Conservation (phyloP, 306 rosid species). For the Pterocarpus santalinus region DNA sequence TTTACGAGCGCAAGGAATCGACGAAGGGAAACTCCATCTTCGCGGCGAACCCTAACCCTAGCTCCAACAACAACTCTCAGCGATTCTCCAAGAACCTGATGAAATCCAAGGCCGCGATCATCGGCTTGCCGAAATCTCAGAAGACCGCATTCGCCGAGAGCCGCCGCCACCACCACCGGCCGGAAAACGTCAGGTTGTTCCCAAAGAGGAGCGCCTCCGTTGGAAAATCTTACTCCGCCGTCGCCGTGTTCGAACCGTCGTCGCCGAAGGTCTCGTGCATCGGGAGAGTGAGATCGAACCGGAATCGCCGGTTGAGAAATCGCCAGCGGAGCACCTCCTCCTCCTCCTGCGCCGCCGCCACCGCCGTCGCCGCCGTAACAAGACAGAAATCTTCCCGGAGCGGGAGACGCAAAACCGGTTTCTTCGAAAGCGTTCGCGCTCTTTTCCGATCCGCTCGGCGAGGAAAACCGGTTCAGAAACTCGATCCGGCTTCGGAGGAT, state of each 20-base stretch:
- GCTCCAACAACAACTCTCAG: conserved; percentile 70
- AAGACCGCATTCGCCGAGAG: conserved; percentile 62
- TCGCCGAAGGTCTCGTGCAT: conserved; percentile 98
- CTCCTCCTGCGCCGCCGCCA: neutral
- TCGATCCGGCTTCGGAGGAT: conserved; percentile 35
- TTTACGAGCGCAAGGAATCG: conserved; percentile 81
- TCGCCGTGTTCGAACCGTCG: conserved; percentile 69
- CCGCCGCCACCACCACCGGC: conserved; percentile 63
- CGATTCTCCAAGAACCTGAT: conserved; percentile 73
- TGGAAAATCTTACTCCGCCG: conserved; percentile 62
- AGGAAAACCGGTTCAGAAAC: conserved; percentile 46
- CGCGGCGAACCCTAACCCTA: conserved; percentile 60
- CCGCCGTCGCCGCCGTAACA: conserved; percentile 38
- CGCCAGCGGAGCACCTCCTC: conserved; percentile 56
- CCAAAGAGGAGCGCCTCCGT: conserved; percentile 73
- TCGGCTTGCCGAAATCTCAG: conserved; percentile 90
- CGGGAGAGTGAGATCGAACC: conserved; percentile 90
- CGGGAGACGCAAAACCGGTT: conserved; percentile 60
- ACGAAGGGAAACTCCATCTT: conserved; percentile 64
- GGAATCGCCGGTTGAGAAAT: conserved; percentile 64
- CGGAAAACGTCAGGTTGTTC: conserved; percentile 61
- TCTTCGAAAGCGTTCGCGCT: conserved; percentile 65
- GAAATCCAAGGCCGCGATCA: conserved; percentile 73
- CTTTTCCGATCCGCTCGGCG: conserved; percentile 62
- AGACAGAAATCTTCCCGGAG: conserved; percentile 53